phyloP scores from a whole-genome alignment of 2,329 filamentous ascomycete genomes.

The Clonostachys byssicola region DNA sequence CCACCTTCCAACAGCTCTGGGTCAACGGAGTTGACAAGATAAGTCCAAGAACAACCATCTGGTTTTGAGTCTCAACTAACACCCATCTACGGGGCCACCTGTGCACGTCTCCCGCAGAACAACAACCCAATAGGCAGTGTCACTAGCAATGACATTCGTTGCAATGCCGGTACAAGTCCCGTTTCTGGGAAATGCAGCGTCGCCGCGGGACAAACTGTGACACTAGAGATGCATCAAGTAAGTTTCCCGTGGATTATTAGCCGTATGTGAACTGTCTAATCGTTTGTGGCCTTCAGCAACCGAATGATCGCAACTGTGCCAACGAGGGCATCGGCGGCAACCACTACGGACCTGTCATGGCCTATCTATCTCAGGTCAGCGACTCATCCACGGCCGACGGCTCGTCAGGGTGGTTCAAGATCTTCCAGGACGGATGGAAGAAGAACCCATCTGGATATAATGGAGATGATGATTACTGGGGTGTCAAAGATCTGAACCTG shows the following conservation, averaged over 20 bases:
- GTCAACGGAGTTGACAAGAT: conserved; percentile 33
- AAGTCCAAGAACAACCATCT: conserved; percentile 8
- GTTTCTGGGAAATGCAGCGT: conserved; percentile 39
- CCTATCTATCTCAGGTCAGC: conserved; percentile 44
- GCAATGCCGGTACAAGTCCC: conserved; percentile 33
- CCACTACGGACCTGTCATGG: conserved; percentile 48
- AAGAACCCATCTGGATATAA: conserved; percentile 21
- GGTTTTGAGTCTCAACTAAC: conserved; percentile 10
- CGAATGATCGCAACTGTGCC: conserved; percentile 35
- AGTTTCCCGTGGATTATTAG: not conserved
- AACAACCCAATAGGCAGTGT: conserved; percentile 48
- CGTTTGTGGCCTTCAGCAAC: conserved; percentile 8
- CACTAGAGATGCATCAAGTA: conserved; percentile 53
- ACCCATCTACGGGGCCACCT: conserved; percentile 26
- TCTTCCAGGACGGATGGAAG: conserved; percentile 40
- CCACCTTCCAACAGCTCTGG: conserved; percentile 45
- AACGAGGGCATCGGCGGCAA: conserved; percentile 47
- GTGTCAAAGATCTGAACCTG: conserved; percentile 29
- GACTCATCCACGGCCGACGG: conserved; percentile 39
- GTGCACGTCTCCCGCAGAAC: conserved; percentile 39
- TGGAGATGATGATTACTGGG: conserved; percentile 38
- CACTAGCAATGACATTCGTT: conserved; percentile 32
- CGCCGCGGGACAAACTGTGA: conserved; percentile 40
- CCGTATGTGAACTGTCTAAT: not conserved
- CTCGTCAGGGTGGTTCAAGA: conserved; percentile 44